Evolutionary conservation across 768 basidiomycete genomes (phyloP).

Genomic region (Lactarius tabidus): DNA sequence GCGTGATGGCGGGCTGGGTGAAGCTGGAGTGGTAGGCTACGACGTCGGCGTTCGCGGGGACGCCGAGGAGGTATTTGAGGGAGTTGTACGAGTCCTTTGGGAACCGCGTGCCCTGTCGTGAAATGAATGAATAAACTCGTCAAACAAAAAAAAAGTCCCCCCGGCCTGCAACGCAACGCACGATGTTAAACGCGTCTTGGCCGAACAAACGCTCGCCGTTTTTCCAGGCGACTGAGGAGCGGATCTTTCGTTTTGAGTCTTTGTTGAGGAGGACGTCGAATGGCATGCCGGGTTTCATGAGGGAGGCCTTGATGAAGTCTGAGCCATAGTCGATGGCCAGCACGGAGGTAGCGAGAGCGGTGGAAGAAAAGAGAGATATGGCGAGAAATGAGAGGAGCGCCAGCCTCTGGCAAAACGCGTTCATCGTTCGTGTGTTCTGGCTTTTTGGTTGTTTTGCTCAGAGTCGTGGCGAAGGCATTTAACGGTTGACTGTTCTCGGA

Average conservation of each 20-base stretch:
- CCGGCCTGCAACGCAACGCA: too few relatives aligned
- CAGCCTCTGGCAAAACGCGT: constrained; percentile 9
- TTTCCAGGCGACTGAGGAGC: constrained; percentile 88
- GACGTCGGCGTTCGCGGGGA: constrained; percentile 40
- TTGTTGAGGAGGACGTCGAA: constrained; percentile 96
- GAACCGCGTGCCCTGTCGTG: constrained; percentile 78
- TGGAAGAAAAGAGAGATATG: constrained; percentile 28
- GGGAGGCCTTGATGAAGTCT: constrained; percentile 94
- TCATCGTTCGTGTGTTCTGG: constrained; percentile 8
- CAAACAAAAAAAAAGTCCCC: too few relatives aligned
- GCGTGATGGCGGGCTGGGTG: constrained; percentile 53
- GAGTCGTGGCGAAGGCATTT: constrained; percentile 16
- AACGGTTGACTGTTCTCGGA: not conserved
- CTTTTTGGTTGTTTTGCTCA: constrained; percentile 2
- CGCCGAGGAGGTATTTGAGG: constrained; percentile 79
- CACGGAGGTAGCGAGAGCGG: constrained; percentile 52
- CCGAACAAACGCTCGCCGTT: constrained; percentile 87
- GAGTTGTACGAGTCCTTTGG: constrained; percentile 84
- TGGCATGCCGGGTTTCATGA: constrained; percentile 90
- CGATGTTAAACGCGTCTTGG: constrained; percentile 81
- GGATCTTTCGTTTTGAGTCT: constrained; percentile 95
- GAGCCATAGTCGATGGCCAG: constrained; percentile 98
- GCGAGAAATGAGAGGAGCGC: constrained; percentile 19
- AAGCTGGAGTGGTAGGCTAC: constrained; percentile 41
- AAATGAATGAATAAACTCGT: not conserved